A percentile compares a stretch with the other conserved stretches of the same genome.
phyloP scores from a whole-genome alignment of 139 green algal genomes.

The Chlorella vulgaris region DNA sequence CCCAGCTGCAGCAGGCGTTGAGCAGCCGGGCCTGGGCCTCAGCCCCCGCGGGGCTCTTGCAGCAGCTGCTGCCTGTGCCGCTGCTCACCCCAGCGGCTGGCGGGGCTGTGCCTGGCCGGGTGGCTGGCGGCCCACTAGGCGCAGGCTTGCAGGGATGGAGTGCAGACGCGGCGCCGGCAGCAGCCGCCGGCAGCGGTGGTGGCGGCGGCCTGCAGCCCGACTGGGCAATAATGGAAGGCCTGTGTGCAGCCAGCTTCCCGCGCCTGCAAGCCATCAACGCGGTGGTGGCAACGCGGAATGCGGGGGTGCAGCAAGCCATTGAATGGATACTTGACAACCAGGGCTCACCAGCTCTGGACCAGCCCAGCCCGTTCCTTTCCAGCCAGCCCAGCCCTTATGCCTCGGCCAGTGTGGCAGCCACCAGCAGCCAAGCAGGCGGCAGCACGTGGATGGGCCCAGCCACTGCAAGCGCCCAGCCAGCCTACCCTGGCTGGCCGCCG shows the following conservation, averaged over 20 bases:
- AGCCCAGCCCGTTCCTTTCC: neutral
- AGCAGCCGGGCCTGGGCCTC: conserved; percentile 3
- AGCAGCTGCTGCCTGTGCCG: conserved; percentile 20
- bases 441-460: neutral
- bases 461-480: neutral
- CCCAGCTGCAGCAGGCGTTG: conserved; percentile 1
- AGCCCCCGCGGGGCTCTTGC: conserved; percentile 6
- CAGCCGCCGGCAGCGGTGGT: neutral
- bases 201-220: neutral
- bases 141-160: neutral
- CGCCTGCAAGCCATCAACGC: conserved; percentile 25
- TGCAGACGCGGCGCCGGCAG: neutral
- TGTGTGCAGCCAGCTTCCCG: conserved; percentile 46
- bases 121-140: neutral
- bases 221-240: conserved; percentile 21
- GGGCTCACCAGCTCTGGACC: neutral
- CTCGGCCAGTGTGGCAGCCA: neutral
- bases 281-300: conserved; percentile 37
- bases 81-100: neutral
- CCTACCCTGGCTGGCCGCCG: neutral
- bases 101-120: neutral
- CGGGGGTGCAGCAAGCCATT: conserved; percentile 38
- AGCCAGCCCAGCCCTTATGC: neutral
- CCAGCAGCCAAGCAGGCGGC: neutral
- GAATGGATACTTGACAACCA: conserved; percentile 49